These are phyloP conservation scores for Cyathus striatus DNA, from an alignment of 768 basidiomycete species.

Conservation along the genomic window DNA sequence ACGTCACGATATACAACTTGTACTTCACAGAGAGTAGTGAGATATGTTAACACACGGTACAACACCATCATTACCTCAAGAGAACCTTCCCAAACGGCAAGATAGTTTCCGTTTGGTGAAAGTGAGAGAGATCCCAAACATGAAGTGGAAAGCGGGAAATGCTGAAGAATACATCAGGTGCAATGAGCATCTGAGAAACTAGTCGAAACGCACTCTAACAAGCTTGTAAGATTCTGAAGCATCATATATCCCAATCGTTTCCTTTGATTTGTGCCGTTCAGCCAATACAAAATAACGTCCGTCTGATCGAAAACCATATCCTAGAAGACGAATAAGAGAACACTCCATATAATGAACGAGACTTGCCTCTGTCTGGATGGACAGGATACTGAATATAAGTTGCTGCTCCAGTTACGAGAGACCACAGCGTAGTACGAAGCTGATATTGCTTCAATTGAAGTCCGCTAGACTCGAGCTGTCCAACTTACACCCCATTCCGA, in stretches of 20 bases:
- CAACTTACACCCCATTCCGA: slow-evolving; percentile 88
- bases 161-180: slow-evolving; percentile 37
- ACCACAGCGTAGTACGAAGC: slow-evolving; percentile 88
- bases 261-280: slow-evolving; percentile 87
- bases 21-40: slow-evolving; percentile 42
- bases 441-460: slow-evolving; percentile 29
- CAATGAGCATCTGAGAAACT: background rate
- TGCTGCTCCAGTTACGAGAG: slow-evolving; percentile 66
- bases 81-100: slow-evolving; percentile 82
- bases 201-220: slow-evolving; percentile 49
- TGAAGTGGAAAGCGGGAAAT: slow-evolving; percentile 76
- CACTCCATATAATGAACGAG: slow-evolving; percentile 1
- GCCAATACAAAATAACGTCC: slow-evolving; percentile 82
- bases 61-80: slow-evolving; percentile 51
- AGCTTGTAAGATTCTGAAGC: slow-evolving; percentile 62
- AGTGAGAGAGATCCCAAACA: slow-evolving; percentile 67
- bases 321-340: slow-evolving; percentile 28
- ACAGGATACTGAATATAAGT: slow-evolving; percentile 85
- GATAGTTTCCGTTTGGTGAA: slow-evolving; percentile 70
- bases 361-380: slow-evolving; percentile 70
- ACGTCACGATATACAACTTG: slow-evolving; percentile 65
- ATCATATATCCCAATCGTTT: slow-evolving; percentile 84
- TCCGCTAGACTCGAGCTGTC: too few species aligned
- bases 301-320: slow-evolving; percentile 75
- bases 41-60: slow-evolving; percentile 2